Evolutionary conservation across 116 monocot species (phyloP).

Genomic region (Dioscorea cayenensis): DNA sequence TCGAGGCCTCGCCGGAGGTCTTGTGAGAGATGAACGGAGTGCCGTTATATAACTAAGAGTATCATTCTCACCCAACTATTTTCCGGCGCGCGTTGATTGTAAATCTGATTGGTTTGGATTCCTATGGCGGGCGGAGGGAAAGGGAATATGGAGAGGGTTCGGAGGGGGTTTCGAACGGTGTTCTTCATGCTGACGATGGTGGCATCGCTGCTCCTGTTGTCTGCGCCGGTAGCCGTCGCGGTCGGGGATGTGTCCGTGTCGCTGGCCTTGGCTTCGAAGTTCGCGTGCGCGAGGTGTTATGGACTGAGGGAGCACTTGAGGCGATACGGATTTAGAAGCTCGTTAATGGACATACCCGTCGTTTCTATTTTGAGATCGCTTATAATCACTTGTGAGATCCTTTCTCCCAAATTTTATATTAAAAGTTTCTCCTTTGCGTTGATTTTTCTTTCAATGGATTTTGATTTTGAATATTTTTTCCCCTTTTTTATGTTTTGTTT

Average conservation of each 20-base stretch:
- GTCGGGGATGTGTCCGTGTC: slow-evolving; percentile 62
- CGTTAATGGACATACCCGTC: slow-evolving; percentile 77
- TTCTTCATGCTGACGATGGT: slow-evolving; percentile 86
- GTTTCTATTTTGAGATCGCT: slow-evolving; percentile 72
- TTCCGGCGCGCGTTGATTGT: not conserved
- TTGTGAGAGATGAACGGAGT: slow-evolving; percentile 7
- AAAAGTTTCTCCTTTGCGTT: not conserved
- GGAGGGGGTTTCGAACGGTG: slow-evolving; percentile 47
- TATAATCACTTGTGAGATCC: slow-evolving; percentile 56
- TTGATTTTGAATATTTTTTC: not conserved
- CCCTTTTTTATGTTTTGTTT: not conserved
- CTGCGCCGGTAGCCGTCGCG: slow-evolving; percentile 77
- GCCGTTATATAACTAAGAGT: not conserved
- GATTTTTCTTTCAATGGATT: not conserved
- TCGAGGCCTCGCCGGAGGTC: not conserved
- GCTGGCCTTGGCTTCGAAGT: slow-evolving; percentile 44
- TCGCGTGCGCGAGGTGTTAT: slow-evolving; percentile 56
- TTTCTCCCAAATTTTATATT: not conserved
- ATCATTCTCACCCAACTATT: not conserved
- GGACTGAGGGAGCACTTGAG: slow-evolving; percentile 43
- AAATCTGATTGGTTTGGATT: not conserved
- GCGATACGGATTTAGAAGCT: slow-evolving; percentile 61
- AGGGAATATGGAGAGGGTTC: slow-evolving; percentile 55
- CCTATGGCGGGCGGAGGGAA: slow-evolving; percentile 44
- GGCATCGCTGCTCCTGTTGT: slow-evolving; percentile 68